phyloP scores from a whole-genome alignment of 495 filamentous ascomycete genomes.

The Aspergillus campestris region DNA sequence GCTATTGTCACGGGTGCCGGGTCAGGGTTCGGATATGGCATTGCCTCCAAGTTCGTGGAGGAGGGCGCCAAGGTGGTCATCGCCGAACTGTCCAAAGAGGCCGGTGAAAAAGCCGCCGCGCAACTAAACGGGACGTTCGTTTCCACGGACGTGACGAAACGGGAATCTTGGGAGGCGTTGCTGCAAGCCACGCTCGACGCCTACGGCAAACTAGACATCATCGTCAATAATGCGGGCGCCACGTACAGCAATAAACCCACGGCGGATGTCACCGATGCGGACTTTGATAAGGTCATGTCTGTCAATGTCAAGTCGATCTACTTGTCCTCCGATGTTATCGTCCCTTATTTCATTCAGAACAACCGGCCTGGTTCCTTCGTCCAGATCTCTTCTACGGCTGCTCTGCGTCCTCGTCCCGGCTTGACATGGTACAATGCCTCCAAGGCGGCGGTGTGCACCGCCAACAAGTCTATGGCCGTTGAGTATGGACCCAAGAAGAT shows the following conservation, averaged over 20 bases:
- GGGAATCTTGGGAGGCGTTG: slow-evolving; percentile 15
- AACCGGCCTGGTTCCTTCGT: slow-evolving; percentile 48
- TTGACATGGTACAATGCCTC: slow-evolving; percentile 58
- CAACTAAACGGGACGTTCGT: slow-evolving; percentile 14
- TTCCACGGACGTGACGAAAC: slow-evolving; percentile 20
- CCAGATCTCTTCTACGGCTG: slow-evolving; percentile 51
- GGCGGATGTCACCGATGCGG: slow-evolving; percentile 48
- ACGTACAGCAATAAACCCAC: slow-evolving; percentile 35
- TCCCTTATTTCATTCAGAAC: slow-evolving; percentile 46
- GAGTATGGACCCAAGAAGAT: slow-evolving; percentile 54
- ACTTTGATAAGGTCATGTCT: slow-evolving; percentile 52
- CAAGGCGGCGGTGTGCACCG: slow-evolving; percentile 51
- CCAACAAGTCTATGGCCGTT: slow-evolving; percentile 51
- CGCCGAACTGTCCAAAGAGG: slow-evolving; percentile 37
- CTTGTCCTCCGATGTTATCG: slow-evolving; percentile 40
- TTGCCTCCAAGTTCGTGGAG: slow-evolving; percentile 40
- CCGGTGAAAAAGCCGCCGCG: slow-evolving; percentile 13
- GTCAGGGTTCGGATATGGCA: slow-evolving; percentile 47
- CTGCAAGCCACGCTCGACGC: slow-evolving; percentile 16
- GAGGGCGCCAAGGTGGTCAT: slow-evolving; percentile 47
- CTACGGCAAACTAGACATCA: slow-evolving; percentile 27
- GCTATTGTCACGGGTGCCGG: slow-evolving; percentile 39
- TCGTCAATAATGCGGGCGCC: slow-evolving; percentile 32
- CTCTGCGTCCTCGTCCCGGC: slow-evolving; percentile 49
- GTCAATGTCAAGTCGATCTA: slow-evolving; percentile 53